Conservation (phyloP, 768 basidiomycete genomes). For the Mycena indigotica region DNA sequence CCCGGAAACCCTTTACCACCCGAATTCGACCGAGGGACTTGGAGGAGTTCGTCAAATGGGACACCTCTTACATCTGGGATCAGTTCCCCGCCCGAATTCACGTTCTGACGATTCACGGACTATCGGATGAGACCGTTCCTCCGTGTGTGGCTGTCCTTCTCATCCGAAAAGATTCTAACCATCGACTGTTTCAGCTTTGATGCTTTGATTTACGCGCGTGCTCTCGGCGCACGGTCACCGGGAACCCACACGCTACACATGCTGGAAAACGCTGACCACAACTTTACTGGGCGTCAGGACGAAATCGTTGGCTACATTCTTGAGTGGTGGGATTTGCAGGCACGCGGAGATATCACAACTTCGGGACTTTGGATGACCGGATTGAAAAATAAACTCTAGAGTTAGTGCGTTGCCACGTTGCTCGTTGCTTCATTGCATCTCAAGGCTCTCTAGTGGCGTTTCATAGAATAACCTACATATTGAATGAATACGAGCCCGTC, state of each 20-base stretch:
- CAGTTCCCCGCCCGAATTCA: constrained; percentile 63
- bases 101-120: constrained; percentile 80
- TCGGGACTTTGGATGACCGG: constrained; percentile 67
- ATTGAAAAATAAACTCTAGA: constrained; percentile 49
- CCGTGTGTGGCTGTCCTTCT: constrained; percentile 48
- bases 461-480: too few species aligned
- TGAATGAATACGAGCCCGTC: background rate
- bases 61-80: constrained; percentile 69
- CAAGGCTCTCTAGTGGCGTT: too few species aligned
- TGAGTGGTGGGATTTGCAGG: constrained; percentile 62
- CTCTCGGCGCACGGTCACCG: constrained; percentile 54
- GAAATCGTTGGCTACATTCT: constrained; percentile 68
- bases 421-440: background rate
- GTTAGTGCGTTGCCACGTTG: background rate
- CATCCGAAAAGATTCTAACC: constrained; percentile 1
- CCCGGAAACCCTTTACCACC: constrained; percentile 56
- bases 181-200: constrained; percentile 55
- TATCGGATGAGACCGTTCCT: constrained; percentile 67
- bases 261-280: constrained; percentile 78
- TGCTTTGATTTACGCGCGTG: constrained; percentile 67
- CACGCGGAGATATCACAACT: constrained; percentile 48
- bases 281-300: constrained; percentile 69
- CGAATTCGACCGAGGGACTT: constrained; percentile 62
- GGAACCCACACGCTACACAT: constrained; percentile 74
- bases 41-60: constrained; percentile 62